Base-by-base conservation (phyloP, 108 stramenopile genomes). In the Bacterosira constricta region DNA sequence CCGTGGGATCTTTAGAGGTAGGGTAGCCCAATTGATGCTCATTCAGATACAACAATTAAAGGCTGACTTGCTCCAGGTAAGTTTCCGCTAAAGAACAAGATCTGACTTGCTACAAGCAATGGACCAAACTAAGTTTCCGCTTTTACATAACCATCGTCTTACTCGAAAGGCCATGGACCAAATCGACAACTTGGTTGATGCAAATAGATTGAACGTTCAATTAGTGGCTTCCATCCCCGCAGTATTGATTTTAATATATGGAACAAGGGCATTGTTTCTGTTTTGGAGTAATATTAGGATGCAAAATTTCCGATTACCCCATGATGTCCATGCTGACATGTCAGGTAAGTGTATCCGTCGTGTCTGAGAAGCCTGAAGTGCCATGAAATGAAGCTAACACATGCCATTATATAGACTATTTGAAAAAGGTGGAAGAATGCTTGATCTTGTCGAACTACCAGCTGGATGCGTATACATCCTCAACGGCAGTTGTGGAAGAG, bases 11-110 rank as follows among this genome's bases (percentile, higher is more conserved):
- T 18, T 89, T 21, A 65, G 76, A 51, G 92, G 92, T 9, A 46
- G 63, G 21, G 71, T 93, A 52, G 77, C 86, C 11, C 86, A 85
- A 13, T 64, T 93, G 63, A 73, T 93, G 75, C 69, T 93, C 25
- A 86, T 93, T 59, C 92, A 93, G 55, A 82, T 93, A 37, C 92
- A 93, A 53, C 92, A 93, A 56, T 79, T 93, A 17, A 93, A 93
- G 31, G 85, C 88, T 34, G 89, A 89, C 26, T 60, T 93, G 70
- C 57, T 93, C 37, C 73, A 86, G 70, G 70, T 61, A 12, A 51
- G 63, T 65, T 30, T 46, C 18, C 1, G n/a, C 2, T 12, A 18
- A 18, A 39, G 3, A 1, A 20, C 35, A 3, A 1, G 1, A 13
- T 17, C 21, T 6, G 0, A 17, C 15, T 29, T 63, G 25, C 12